phyloP scores from a whole-genome alignment of 768 basidiomycete species.

The Lyophyllum semitale region DNA sequence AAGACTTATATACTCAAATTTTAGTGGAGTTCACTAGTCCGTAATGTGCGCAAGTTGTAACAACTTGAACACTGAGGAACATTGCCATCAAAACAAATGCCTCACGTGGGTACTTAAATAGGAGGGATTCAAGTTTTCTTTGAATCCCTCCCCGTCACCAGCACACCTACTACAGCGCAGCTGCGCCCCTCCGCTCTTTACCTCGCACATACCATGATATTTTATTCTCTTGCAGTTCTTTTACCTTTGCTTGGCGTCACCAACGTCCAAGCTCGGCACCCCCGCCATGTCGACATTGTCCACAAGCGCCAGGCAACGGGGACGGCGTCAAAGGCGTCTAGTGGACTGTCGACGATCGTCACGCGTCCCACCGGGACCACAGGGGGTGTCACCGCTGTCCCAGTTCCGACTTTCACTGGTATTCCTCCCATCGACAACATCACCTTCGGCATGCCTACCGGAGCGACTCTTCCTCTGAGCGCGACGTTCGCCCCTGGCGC shows the following conservation, averaged over 20 bases:
- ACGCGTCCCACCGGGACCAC: background rate
- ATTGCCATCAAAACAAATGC: too few relatives aligned
- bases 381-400: constrained; percentile 38
- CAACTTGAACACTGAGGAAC: too few relatives aligned
- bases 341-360: too few relatives aligned
- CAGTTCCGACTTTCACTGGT: constrained; percentile 46
- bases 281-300: constrained; percentile 20
- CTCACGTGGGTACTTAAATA: too few relatives aligned
- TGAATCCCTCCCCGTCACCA: constrained; percentile 9
- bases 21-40: too few relatives aligned
- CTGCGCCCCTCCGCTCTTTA: constrained; percentile 20
- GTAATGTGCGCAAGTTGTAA: too few relatives aligned
- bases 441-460: constrained; percentile 63
- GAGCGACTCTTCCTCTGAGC: constrained; percentile 47
- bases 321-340: background rate
- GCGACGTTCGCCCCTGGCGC: constrained; percentile 62
- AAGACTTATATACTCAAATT: too few relatives aligned
- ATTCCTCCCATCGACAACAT: constrained; percentile 63
- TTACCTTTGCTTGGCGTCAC: constrained; percentile 18
- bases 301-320: constrained; percentile 40
- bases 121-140: too few relatives aligned
- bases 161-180: constrained; percentile 5
- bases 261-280: constrained; percentile 25
- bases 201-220: constrained; percentile 18
- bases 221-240: constrained; percentile 9